Conservation (phyloP, 2,329 filamentous ascomycete genomes). For the Colletotrichum sp. region DNA sequence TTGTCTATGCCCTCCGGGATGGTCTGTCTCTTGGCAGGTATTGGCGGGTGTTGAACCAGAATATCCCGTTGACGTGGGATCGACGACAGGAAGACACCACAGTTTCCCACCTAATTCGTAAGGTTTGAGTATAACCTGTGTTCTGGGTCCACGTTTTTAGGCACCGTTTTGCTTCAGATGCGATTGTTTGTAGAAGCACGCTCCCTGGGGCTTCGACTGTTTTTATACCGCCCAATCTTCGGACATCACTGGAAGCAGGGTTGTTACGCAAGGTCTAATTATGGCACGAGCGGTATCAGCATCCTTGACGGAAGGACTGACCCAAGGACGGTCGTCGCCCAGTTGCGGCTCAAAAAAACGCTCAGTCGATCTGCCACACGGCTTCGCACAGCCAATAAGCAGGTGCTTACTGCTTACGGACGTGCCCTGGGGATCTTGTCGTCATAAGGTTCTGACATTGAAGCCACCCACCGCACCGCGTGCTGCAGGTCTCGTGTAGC, state of each 20-base stretch:
- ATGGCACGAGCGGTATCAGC: not conserved
- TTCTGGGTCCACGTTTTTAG: not conserved
- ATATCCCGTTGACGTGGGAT: not conserved
- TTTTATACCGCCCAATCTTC: not conserved
- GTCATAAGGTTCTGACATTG: constrained; percentile 13
- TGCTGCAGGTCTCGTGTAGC: constrained; percentile 11
- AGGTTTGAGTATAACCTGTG: not conserved
- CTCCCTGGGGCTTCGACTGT: not conserved
- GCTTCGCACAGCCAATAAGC: not conserved
- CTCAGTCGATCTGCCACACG: not conserved
- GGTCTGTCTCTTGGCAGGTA: not conserved
- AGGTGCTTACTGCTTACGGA: not conserved
- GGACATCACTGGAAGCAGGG: not conserved
- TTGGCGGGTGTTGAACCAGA: not conserved
- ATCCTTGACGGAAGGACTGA: not conserved
- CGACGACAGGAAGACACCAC: not conserved
- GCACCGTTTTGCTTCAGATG: not conserved
- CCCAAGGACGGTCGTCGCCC: not conserved
- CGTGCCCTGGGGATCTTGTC: not conserved
- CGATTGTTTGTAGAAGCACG: not conserved
- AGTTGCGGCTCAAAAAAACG: not conserved
- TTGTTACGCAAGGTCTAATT: not conserved
- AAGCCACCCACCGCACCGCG: not conserved
- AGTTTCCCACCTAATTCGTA: not conserved
- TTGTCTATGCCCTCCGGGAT: not conserved